Conservation (phyloP, 495 filamentous ascomycete species). For the Aspergillus haitiensis region DNA sequence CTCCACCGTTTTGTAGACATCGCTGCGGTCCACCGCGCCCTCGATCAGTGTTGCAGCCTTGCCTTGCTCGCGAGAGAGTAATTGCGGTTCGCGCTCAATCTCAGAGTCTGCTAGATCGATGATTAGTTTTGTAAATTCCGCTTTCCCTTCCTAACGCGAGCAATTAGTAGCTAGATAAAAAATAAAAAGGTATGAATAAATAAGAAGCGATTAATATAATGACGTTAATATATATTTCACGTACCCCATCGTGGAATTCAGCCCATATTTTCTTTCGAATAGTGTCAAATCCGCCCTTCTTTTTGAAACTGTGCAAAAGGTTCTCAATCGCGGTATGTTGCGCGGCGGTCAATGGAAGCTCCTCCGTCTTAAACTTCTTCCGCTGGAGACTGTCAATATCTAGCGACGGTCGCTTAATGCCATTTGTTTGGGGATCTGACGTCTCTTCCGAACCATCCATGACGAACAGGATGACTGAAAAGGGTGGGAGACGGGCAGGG, state of each 20-base stretch:
- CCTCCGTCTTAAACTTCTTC: constrained; percentile 80
- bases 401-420: constrained; percentile 30
- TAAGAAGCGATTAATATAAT: constrained; percentile 7
- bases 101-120: constrained; percentile 74
- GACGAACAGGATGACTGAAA: constrained; percentile 19
- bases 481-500: background rate
- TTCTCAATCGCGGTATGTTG: constrained; percentile 75
- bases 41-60: constrained; percentile 84
- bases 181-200: constrained; percentile 11
- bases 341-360: constrained; percentile 71
- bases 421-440: constrained; percentile 29
- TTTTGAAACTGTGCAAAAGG: constrained; percentile 80
- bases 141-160: constrained; percentile 61
- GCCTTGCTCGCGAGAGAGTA: constrained; percentile 73
- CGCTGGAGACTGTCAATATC: constrained; percentile 45
- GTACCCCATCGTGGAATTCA: constrained; percentile 74
- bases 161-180: constrained; percentile 19
- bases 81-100: constrained; percentile 73
- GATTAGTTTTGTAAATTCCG: constrained; percentile 62
- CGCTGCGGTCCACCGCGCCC: constrained; percentile 78
- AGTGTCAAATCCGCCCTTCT: constrained; percentile 86
- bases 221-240: constrained; percentile 22
- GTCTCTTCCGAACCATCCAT: constrained; percentile 49
- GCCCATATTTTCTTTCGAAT: constrained; percentile 79
- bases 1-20: constrained; percentile 75